Evolutionary conservation across 2,329 filamentous ascomycete genomes (phyloP).

Genomic region (Periglandula ipomoeae): DNA sequence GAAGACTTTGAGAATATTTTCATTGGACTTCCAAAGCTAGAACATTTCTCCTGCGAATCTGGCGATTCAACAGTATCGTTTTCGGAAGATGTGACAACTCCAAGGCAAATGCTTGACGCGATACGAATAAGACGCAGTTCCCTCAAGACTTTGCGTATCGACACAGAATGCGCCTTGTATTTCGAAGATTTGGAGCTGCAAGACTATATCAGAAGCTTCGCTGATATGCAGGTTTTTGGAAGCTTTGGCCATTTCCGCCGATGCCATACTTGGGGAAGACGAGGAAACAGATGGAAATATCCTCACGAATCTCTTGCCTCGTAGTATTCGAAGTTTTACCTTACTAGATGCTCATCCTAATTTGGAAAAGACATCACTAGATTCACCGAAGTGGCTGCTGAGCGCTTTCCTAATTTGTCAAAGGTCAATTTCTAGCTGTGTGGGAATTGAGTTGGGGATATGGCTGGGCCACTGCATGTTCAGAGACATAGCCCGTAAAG

Average conservation of each 20-base stretch:
- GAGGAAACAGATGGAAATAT: neutral
- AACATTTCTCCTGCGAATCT: neutral
- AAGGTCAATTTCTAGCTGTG: no score
- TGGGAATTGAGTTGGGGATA: no score
- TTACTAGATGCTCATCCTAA: neutral
- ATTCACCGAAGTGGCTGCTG: neutral
- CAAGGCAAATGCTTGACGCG: neutral
- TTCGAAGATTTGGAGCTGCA: neutral
- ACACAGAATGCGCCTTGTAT: neutral
- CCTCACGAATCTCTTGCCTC: neutral
- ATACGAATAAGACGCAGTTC: neutral
- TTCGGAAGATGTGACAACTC: neutral
- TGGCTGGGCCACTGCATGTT: no score
- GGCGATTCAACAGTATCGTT: neutral
- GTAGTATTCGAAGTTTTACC: neutral
- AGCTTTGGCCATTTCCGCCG: neutral
- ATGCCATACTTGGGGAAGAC: neutral
- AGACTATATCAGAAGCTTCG: neutral
- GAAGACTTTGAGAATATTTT: neutral
- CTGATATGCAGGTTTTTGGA: neutral
- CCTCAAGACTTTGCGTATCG: neutral
- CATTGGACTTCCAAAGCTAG: neutral
- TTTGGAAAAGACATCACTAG: neutral
- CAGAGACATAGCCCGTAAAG: no score
- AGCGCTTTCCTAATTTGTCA: neutral